Evolutionary conservation across 345 rosid genomes (phyloP), one percentile per base, ranked within the genome.

Genomic region (Citrus maxima): DNA sequence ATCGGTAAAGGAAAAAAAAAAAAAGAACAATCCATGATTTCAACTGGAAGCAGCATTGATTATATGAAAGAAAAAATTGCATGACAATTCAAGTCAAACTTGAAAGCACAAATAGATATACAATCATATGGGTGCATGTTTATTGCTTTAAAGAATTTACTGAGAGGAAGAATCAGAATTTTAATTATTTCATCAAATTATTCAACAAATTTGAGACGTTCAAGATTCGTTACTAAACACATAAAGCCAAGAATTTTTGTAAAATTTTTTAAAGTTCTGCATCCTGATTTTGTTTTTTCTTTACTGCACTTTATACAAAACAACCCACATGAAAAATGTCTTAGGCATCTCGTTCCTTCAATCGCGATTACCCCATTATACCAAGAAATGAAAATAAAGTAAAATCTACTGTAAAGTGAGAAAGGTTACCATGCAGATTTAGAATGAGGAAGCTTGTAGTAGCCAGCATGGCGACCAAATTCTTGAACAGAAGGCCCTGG

Each of bases 391-490:
- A 32, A 30, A 18, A 30, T 3, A 19, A 19, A 19, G 3, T 6
- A 32, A 46, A 38, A 7, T 14, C 27, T 46, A 34, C 3, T 13
- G 1, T 10, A 70, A 27, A 51, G n/a, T 28, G 1, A 19, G 2
- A 32, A 4, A 49, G 38, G 16, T 18, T 40, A 92, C 97, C 95
- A 90, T 42, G 98, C 93, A 8, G 88, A 88, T 76, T 84, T 87
- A 4, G 96, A 67, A 72, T 86, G 87, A 37, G 93, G 93, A 76
- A 93, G 96, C 59, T 77, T 84, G 76, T 85, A 93, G 72, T 93
- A 93, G 0, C 98, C 96, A 34, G 98, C 98, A 77, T 88, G 90
- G 81, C 90, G 97, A 16, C 93, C 95, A 25, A 93, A 88, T 3
- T 91, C 87, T 73, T 86, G 64, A 80, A 92, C 80, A 4, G 94